These are phyloP conservation scores for Neurospora sp. DNA, from an alignment of 495 filamentous ascomycete genomes.

Conservation along the genomic window DNA sequence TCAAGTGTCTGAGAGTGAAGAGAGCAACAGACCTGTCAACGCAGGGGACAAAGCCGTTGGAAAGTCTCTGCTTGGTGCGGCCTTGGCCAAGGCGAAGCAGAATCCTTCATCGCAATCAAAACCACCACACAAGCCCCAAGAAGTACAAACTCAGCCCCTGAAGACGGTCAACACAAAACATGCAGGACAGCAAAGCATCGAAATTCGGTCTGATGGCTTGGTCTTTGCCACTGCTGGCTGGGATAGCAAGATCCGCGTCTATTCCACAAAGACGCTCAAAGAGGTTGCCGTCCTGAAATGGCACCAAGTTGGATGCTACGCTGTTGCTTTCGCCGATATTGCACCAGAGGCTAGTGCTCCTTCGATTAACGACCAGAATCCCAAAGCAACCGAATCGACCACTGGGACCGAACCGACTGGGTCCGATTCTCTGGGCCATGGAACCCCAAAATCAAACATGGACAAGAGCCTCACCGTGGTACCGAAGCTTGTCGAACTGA, in stretches of 20 bases:
- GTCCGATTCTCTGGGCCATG: neutral
- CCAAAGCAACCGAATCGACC: neutral
- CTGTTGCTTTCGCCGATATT: constrained; percentile 63
- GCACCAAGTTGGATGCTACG: constrained; percentile 85
- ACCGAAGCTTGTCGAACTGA: constrained; percentile 25
- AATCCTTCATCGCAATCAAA: constrained; percentile 10
- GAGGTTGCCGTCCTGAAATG: constrained; percentile 93
- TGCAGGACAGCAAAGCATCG: constrained; percentile 74
- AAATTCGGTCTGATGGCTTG: constrained; percentile 67
- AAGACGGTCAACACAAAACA: constrained; percentile 69
- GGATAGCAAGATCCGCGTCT: constrained; percentile 74
- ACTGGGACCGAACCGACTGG: neutral
- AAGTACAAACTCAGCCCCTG: constrained; percentile 29
- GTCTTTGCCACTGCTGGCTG: constrained; percentile 90
- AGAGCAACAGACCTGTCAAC: neutral
- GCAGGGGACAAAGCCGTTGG: neutral
- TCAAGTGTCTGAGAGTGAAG: neutral
- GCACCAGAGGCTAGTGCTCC: neutral
- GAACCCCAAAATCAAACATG: neutral
- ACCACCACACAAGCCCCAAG: constrained; percentile 13
- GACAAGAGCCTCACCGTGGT: neutral
- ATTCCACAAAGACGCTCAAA: constrained; percentile 67
- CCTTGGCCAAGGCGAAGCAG: constrained; percentile 5
- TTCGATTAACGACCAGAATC: neutral
- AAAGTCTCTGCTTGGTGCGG: constrained; percentile 20